These are phyloP conservation scores for Trametes coccinea DNA, from an alignment of 768 basidiomycete genomes.

Conservation along the genomic window DNA sequence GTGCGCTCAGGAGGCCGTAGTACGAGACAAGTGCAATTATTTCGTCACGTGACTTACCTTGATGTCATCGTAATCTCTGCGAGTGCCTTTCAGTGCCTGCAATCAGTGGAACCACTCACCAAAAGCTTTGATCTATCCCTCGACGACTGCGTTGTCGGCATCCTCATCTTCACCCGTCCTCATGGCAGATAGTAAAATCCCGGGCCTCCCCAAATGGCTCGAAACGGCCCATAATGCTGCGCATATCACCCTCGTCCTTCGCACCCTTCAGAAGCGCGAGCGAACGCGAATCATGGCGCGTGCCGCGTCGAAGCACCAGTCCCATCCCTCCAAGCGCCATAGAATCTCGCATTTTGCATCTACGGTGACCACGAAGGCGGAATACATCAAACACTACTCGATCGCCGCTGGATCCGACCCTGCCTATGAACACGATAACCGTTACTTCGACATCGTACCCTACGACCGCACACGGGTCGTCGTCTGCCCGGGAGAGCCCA, in stretches of 20 bases:
- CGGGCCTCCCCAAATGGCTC: conserved; percentile 30
- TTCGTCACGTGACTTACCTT: neutral
- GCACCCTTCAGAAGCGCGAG: conserved; percentile 41
- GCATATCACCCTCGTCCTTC: conserved; percentile 36
- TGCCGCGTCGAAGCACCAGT: conserved; percentile 26
- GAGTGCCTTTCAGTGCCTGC: too few relatives aligned
- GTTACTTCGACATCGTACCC: conserved; percentile 72
- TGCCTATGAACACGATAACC: conserved; percentile 53
- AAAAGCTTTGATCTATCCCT: neutral
- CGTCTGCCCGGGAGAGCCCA: conserved; percentile 34
- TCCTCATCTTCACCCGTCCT: neutral
- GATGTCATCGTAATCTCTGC: neutral
- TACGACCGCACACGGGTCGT: conserved; percentile 81
- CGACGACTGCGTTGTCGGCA: neutral
- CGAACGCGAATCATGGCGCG: conserved; percentile 35
- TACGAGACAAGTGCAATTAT: neutral
- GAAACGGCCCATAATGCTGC: conserved; percentile 26
- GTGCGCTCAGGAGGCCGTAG: neutral
- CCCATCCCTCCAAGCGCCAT: conserved; percentile 25
- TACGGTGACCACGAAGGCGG: conserved; percentile 23
- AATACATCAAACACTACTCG: conserved; percentile 52
- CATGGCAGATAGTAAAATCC: conserved; percentile 7
- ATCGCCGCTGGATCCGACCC: conserved; percentile 48
- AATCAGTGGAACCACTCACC: neutral
- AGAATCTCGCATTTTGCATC: conserved; percentile 23